Evolutionary conservation across 2,329 filamentous ascomycete species (phyloP).

Genomic region (Neophaeococcomyces mojaviensis): DNA sequence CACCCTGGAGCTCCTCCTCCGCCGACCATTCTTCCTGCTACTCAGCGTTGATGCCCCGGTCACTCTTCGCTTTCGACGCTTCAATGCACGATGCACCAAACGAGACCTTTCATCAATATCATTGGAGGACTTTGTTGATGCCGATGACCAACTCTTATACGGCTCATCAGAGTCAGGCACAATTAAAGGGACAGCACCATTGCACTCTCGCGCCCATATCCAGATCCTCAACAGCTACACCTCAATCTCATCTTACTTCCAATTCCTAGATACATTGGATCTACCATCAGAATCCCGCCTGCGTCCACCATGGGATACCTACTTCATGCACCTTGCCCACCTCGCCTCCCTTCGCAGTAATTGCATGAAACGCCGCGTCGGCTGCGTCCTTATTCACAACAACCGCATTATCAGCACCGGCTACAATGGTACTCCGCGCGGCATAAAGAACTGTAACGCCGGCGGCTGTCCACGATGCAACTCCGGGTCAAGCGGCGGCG

Average conservation of each 20-base stretch:
- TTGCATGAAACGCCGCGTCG: constrained; percentile 96
- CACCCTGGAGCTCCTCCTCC: constrained; percentile 65
- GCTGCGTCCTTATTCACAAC: constrained; percentile 82
- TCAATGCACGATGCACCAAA: constrained; percentile 50
- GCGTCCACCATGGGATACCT: constrained; percentile 87
- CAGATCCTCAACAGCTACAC: constrained; percentile 78
- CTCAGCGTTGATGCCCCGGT: constrained; percentile 87
- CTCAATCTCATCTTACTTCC: constrained; percentile 63
- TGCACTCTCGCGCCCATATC: constrained; percentile 75
- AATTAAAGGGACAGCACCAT: constrained; percentile 55
- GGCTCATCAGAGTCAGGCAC: constrained; percentile 31
- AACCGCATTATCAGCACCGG: constrained; percentile 81
- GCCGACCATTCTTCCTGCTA: constrained; percentile 86
- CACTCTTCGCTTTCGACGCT: constrained; percentile 73
- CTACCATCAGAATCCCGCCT: constrained; percentile 71
- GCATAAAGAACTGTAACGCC: constrained; percentile 82
- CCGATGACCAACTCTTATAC: constrained; percentile 71
- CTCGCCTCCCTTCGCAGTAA: constrained; percentile 86
- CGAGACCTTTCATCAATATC: constrained; percentile 44
- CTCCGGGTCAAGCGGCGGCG: constrained; percentile 56
- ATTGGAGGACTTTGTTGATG: constrained; percentile 53
- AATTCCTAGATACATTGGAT: constrained; percentile 65
- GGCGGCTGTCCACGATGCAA: constrained; percentile 90
- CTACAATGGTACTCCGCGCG: constrained; percentile 94
- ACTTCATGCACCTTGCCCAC: constrained; percentile 95